phyloP scores from a whole-genome alignment of 2,329 filamentous ascomycete species.

The Cordyceps farinosa region DNA sequence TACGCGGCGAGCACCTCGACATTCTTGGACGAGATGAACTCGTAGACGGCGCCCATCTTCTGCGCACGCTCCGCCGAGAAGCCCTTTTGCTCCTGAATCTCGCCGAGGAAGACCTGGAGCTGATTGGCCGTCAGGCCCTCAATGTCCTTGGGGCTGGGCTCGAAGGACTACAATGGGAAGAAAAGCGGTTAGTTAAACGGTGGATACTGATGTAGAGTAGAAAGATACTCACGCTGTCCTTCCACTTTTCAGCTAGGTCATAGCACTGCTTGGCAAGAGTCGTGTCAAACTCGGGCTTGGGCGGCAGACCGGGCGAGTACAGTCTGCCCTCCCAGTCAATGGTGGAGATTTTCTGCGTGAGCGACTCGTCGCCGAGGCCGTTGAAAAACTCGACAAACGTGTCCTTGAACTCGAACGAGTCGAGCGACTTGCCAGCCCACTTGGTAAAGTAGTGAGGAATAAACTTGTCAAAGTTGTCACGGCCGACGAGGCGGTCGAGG shows the following conservation, averaged over 20 bases:
- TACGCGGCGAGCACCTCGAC: constrained; percentile 82
- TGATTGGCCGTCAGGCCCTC: constrained; percentile 78
- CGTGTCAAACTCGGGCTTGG: constrained; percentile 89
- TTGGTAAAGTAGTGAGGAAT: constrained; percentile 91
- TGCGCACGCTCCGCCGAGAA: constrained; percentile 64
- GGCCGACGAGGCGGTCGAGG: constrained; percentile 79
- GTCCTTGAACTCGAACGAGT: constrained; percentile 90
- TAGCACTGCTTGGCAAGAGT: constrained; percentile 83
- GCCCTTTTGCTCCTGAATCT: constrained; percentile 61
- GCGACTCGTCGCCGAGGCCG: constrained; percentile 56
- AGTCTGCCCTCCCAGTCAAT: constrained; percentile 92
- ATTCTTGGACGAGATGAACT: constrained; percentile 71
- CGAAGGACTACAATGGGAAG: constrained; percentile 45
- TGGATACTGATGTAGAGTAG: not conserved
- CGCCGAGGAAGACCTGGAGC: constrained; percentile 84
- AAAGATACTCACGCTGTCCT: constrained; percentile 48
- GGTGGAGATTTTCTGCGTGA: constrained; percentile 60
- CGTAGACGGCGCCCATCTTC: constrained; percentile 71
- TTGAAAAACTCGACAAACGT: constrained; percentile 84
- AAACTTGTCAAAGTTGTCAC: constrained; percentile 88
- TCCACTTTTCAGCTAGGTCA: constrained; percentile 76
- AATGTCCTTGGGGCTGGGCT: constrained; percentile 66
- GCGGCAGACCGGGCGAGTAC: constrained; percentile 82
- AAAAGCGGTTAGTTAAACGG: not conserved
- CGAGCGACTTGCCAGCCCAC: constrained; percentile 81